These are phyloP conservation scores for Plantago lanceolata DNA, from an alignment of 305 asterid species.

Conservation along the genomic window DNA sequence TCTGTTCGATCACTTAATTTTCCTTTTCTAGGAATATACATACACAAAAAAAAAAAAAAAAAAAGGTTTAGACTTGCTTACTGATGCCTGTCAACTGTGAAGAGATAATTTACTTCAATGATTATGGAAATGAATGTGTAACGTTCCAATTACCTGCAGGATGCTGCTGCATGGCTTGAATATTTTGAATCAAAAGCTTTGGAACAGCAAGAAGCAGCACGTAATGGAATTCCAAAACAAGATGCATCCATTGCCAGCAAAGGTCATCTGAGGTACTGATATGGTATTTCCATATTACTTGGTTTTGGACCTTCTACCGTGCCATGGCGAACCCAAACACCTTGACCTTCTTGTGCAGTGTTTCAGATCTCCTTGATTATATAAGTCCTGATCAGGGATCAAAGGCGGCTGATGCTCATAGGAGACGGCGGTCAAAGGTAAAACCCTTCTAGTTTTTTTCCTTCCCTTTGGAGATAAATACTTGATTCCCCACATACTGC, in stretches of 20 bases:
- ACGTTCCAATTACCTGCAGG: slow-evolving; percentile 48
- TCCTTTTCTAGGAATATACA: no score
- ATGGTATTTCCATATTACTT: slow-evolving; percentile 43
- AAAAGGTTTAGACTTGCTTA: not conserved
- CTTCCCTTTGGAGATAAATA: not conserved
- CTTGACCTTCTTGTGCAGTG: slow-evolving; percentile 59
- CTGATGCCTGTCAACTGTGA: slow-evolving; percentile 13
- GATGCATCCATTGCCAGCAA: slow-evolving; percentile 99
- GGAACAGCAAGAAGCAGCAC: slow-evolving; percentile 99
- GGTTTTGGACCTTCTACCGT: slow-evolving; percentile 29
- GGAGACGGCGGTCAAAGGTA: slow-evolving; percentile 92
- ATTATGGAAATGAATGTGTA: not conserved
- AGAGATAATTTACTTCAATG: slow-evolving; percentile 15
- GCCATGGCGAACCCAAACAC: slow-evolving; percentile 30
- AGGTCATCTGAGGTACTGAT: slow-evolving; percentile 96
- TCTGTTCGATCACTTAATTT: not conserved
- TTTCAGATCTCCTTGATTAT: slow-evolving; percentile 96
- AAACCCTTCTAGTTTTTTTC: not conserved
- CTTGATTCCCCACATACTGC: not conserved
- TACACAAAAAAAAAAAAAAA: no score
- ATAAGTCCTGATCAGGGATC: slow-evolving; percentile 86
- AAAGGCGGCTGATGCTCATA: slow-evolving; percentile 64
- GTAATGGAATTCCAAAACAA: slow-evolving; percentile 90
- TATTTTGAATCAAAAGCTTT: slow-evolving; percentile 96
- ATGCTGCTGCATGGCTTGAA: slow-evolving; percentile 99